Base-by-base conservation (phyloP, 2,329 filamentous ascomycete species). In the Monilinia fructigena region DNA sequence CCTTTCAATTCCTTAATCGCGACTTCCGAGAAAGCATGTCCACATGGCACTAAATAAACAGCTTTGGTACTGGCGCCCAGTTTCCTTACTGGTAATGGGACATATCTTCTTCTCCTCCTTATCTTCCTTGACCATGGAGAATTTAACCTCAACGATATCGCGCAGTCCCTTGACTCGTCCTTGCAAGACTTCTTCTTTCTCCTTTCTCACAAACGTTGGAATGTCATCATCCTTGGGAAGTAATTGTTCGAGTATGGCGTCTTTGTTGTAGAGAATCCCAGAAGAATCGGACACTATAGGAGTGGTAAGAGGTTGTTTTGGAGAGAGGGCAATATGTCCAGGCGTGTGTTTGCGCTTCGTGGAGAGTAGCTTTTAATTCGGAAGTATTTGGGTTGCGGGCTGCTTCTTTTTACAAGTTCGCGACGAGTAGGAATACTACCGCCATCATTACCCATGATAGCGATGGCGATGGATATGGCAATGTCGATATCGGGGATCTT, bases 401-500 rank as follows among this genome's bases (percentile, higher is more conserved):
- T 38, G 93, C 92, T 78, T 94, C 90, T 79, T 96, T 96, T 96
- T 77, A 99, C 95, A 55, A 99, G 91, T 79, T 99, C 96, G 75
- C 93, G 90, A 42, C 96, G 91, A 70, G 90, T 98, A 6, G 95
- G 95, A 72, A 99, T 99, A 72, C 92, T 94, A 77, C 95, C 95
- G 73, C 95, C 95, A 78, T 99, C 95, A 80, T 99, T 99, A 77
- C 95, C 95, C 95, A 99, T 97, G 73, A 14, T 66, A 23, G 20
- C 14, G 50, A 28, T 28, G 40, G 12, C 14, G 40, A 42, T 14
- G 38, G 14, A 8, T 3, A 28, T 28, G 38, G 14, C 10, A 11
- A 40, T 35, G 31, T 35, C 31, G 31, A 35, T 35, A 8, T 35
- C 7, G 31, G 31, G 31, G 31, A 35, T 45, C 18, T 18, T 18